Evolutionary conservation across 495 filamentous ascomycete species (phyloP), one percentile per base, ranked within the genome.

Genomic region (Tricharina praecox): DNA sequence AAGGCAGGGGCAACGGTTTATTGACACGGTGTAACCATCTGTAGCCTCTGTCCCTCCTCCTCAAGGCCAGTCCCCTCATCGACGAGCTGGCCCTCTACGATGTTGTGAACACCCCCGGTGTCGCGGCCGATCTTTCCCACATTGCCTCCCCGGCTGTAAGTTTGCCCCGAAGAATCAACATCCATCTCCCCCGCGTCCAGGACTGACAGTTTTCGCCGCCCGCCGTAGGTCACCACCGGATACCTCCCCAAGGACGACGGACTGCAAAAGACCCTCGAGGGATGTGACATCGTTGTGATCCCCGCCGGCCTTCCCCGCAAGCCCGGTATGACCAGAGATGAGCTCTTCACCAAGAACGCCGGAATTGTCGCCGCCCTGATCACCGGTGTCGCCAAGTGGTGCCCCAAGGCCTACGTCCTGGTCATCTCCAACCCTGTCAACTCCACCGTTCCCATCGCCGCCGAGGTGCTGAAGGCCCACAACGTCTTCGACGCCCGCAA

Each of bases 341-440:
- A 95, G 58, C 85, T 97, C 47, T 97, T 97, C 81, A 93, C 90
- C 68, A 85, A 92, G 70, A 95, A 95, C 60, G 87, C 87, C 42
- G 82, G 85, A 49, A 94, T 95, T 60, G 86, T 95, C 54, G 81
- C 82, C 60, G 81, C 80, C 50, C 72, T 95, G 44, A 76, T 83
- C 59, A 78, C 85, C 63, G 78, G 82, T 24, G 77, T 87, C 53
- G 88, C 90, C 50, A 78, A 95, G 62, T 72, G 76, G 57, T 75
- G 75, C 62, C 90, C 90, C 55, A 88, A 93, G 58, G 90, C 90
- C 30, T 95, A 79, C 67, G 75, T 87, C 62, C 76, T 96, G 40
- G 76, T 97, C 70, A 97, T 97, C 67, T 96, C 90, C 52, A 97
- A 97, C 74, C 90, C 90, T 26, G 90, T 97, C 66, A 97, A 97